Evolutionary conservation across 2,329 filamentous ascomycete species (phyloP).

Genomic region (Trichoderma oligosporum): DNA sequence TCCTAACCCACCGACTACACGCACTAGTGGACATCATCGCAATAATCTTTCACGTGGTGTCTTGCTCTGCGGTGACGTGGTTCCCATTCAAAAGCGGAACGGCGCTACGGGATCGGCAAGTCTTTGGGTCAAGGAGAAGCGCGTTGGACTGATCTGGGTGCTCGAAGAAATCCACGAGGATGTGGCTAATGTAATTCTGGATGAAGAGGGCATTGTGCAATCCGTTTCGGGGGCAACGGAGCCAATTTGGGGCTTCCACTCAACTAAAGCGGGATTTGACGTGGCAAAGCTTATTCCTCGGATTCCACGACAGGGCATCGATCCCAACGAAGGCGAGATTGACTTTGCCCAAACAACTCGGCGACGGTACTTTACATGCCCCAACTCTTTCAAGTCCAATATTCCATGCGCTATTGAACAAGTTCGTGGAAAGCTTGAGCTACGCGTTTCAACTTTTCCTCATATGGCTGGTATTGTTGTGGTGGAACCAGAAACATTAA

Average conservation of each 20-base stretch:
- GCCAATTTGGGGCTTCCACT: constrained; percentile 78
- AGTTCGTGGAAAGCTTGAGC: constrained; percentile 62
- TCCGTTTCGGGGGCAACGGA: constrained; percentile 71
- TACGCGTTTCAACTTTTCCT: constrained; percentile 89
- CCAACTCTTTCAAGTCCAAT: constrained; percentile 70
- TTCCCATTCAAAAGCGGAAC: constrained; percentile 94
- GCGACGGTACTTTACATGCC: constrained; percentile 78
- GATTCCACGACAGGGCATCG: constrained; percentile 72
- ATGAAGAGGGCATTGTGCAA: constrained; percentile 71
- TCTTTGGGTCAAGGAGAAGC: constrained; percentile 98
- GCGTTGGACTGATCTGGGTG: constrained; percentile 92
- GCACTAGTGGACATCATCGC: constrained; percentile 57
- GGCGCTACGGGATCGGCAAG: constrained; percentile 88
- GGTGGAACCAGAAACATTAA: constrained; percentile 71
- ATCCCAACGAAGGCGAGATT: constrained; percentile 64
- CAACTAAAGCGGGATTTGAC: constrained; percentile 64
- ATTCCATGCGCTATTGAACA: constrained; percentile 82
- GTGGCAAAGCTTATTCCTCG: constrained; percentile 75
- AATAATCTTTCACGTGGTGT: constrained; percentile 81
- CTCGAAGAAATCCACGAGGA: constrained; percentile 97
- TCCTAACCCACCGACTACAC: constrained; percentile 51
- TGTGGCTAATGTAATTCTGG: constrained; percentile 70
- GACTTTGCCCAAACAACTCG: constrained; percentile 73
- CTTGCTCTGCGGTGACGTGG: constrained; percentile 92
- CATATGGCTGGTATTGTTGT: constrained; percentile 98